A percentile compares a stretch with the other conserved stretches of the same genome.
Conservation (phyloP, 768 basidiomycete genomes). For the Podaxis pistillaris region DNA sequence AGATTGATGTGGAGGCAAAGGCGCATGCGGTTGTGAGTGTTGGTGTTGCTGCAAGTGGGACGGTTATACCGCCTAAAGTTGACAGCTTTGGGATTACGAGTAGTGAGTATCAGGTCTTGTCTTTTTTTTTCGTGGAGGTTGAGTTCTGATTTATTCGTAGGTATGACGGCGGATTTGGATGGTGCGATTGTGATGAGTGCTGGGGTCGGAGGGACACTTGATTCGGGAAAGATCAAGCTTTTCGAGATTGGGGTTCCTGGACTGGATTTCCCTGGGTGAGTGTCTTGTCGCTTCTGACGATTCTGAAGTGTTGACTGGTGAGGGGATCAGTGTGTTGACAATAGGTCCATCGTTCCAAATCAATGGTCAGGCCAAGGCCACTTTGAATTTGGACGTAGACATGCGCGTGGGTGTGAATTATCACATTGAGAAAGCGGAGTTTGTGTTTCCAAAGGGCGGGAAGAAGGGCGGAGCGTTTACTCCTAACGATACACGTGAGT, state of each 20-base stretch:
- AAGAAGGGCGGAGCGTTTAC: conserved; percentile 28
- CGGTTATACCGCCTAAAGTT: conserved; percentile 43
- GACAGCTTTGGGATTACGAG: conserved; percentile 32
- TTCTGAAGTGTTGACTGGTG: neutral
- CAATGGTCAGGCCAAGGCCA: conserved; percentile 33
- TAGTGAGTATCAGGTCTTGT: conserved; percentile 24
- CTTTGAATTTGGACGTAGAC: conserved; percentile 36
- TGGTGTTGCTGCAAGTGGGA: conserved; percentile 42
- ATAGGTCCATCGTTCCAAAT: conserved; percentile 49
- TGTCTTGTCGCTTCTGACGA: neutral
- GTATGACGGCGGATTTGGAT: conserved; percentile 35
- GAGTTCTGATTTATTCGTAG: conserved; percentile 20
- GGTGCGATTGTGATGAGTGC: conserved; percentile 38
- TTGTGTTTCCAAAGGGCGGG: conserved; percentile 42
- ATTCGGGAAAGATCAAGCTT: conserved; percentile 41
- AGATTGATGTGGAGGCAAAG: conserved; percentile 28
- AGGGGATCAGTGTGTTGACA: conserved; percentile 35
- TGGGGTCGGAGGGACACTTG: conserved; percentile 36
- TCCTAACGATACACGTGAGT: conserved; percentile 43
- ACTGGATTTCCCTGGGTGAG: conserved; percentile 48
- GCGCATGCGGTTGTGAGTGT: conserved; percentile 34
- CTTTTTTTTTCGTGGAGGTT: neutral
- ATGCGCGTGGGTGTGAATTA: conserved; percentile 43
- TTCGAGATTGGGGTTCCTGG: conserved; percentile 44
- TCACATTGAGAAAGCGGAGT: conserved; percentile 36